Evolutionary conservation across 371 early-diverging fungal species (phyloP), one percentile per base, ranked within the genome.

Genomic region (Vairimorpha ceranae): DNA sequence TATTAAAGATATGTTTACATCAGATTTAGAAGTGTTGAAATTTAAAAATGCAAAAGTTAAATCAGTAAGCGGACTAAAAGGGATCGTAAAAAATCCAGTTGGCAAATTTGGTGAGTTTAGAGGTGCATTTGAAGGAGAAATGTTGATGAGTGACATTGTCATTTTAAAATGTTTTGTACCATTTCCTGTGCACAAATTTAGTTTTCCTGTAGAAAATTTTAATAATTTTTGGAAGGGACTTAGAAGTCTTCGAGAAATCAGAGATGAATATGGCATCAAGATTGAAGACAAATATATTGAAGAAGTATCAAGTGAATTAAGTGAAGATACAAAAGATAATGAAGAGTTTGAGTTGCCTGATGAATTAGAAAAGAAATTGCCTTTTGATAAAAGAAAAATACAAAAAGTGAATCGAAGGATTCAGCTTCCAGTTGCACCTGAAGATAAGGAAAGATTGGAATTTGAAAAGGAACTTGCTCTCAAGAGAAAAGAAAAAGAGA

Each of bases 1-100:
- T 78, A 87, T 99, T 75, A 92, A 90, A 83, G 90, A 93, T 79
- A 99, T 99, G 99, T 99, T 99, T 85, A 92, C 89, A n/a, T 89
- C 91, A 23, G 85, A 90, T 17, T 85, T 95, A 19, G 99, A 99
- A 82, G 97, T 95, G n/a, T 91, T 91, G 75, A 92, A 93, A 84
- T 96, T 97, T 82, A 92, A 93, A 83, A 93, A 94, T 32, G 97
- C 94, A 1, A 87, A 87, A 52, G 88, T 99, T 65, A 89, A 93
- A 43, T 95, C 94, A 0, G 95, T 94, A 17, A 90, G 90, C 76
- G 97, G 97, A 29, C 91, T 99, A 74, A 89, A 98, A 77, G 99
- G 99, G 67, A 91, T 92, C 78, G 89, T 98, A 65, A 97, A 97
- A 85, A 95, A 93, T 84, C 87, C 89, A 2, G 72, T 77, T 19